Evolutionary conservation across 2,329 filamentous ascomycete species (phyloP), one percentile per base, ranked within the genome.

Genomic region (Pseudogymnoascus sp.): DNA sequence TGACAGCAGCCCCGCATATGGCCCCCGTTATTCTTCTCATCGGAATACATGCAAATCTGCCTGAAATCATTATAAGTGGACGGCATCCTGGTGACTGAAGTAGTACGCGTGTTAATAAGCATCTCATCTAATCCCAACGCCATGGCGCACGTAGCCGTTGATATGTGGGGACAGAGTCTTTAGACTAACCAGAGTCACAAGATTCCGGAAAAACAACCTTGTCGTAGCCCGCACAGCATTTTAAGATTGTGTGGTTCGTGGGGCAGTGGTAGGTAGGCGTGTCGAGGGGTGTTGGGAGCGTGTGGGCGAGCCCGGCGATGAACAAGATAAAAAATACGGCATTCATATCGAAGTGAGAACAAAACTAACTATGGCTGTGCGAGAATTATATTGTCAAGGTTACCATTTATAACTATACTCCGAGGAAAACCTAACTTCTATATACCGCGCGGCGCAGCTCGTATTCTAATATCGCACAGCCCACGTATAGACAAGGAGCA

Each of bases 1-100:
- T 56, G 50, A 56, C 50, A 56, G 50, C 50, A 56, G 2, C 50
- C 50, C n/a, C 26, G 50, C n/a, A 56, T 56, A 19, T 33, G 50
- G 2, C 50, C 50, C 50, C 50, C 50, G 10, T 56, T 56, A 33
- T 56, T 33, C 7, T 33, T 56, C 29, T 56, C 29, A 19, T 56
- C 29, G n/a, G 50, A n/a, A 56, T 56, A 33, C 26, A 56, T 56
- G 6, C 50, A 56, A 26, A 56, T 56, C 10, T 56, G n/a, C 26
- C 26, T 10, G n/a, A 56, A 56, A 4, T 33, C 50, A 56, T 56
- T 11, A 33, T 56, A 56, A 33, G 2, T 56, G n/a, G 50, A n/a
- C 10, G 33, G n/a, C 8, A 14, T 10, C 26, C 29, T 56, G 2
- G 26, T 56, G 50, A 56, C 50, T 56, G 13, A 19, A 19, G 10